Base-by-base conservation (phyloP, 2,329 filamentous ascomycete species). In the Xylaria sp. region DNA sequence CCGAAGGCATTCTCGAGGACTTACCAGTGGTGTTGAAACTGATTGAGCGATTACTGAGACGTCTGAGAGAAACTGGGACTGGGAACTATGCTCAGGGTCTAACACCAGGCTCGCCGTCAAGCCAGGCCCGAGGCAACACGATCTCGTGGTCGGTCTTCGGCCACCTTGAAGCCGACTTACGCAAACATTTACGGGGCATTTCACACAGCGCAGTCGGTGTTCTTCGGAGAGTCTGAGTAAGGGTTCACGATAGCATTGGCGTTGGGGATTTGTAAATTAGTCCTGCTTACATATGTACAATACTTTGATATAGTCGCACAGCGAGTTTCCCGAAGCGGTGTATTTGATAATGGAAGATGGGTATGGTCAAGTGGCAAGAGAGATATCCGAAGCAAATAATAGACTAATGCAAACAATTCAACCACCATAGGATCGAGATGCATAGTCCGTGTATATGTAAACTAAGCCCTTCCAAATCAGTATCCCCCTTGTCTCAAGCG, bases 1-100 rank as follows among this genome's bases (percentile, higher is more conserved):
- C 69, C 25, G 71, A 69, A 50, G 58, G 54, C 58, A 57, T 69
- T 33, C 33, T 73, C 29, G 71, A 69, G 22, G 68, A 72, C 11
- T 39, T 73, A n/a, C 68, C 69, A 25, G 62, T 65, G n/a, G 68
- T 73, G 45, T 20, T 73, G 49, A 71, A 69, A 56, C n/a, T 73
- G 3, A 65, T 73, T 6, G 71, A 72, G 42, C 61, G 68, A 4
- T 65, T 73, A 1, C 45, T 73, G 42, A 64, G 66, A 22, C 69
- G 71, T 20, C 71, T 72, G 11, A 63, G 67, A 38, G 67, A 71
- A 13, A 59, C 60, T 6, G 61, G 63, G 5, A 39, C 58, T 5
- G 62, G 59, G 7, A 42, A 22, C n/a, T 61, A 65, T 29, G 31
- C 55, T 17, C 61, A 71, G 44, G 63, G 50, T 3, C 54, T 65